Evolutionary conservation across 768 basidiomycete genomes (phyloP), one percentile per base, ranked within the genome.

Genomic region (Calocybe gangraenosa): DNA sequence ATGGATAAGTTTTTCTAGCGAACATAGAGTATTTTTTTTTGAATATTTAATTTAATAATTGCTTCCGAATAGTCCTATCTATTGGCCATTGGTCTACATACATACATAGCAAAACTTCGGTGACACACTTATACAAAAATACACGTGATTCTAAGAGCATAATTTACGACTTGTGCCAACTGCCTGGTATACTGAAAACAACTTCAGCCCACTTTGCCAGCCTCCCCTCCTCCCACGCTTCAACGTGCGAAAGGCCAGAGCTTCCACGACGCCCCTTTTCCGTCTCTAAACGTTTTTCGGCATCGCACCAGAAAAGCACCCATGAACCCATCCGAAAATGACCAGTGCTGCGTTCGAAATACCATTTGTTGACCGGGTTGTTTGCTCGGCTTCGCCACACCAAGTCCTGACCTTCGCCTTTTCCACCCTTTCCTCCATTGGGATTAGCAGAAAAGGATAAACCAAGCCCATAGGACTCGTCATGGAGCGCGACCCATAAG

Each of bases 311-410:
- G 65, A 99, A 99, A 56, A 99, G 64, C 36, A 92, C 82, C 91
- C 95, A 99, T 19, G 81, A 70, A 9, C 84, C 87, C 72, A 86
- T 78, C 51, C 89, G 77, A 31, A 92, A 50, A 67, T 97, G 94
- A 15, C 96, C 96, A 15, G 85, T 87, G 60, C 87, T 89, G 25
- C 96, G 82, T 59, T 99, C 96, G 53, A 92, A 97, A 67, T 99
- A 99, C 96, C 96, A 99, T 67, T 93, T 95, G 69, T 99, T 99
- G 46, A 98, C 82, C 0, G 93, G 94, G 64, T 99, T 99, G 67
- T 96, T 77, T 6, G 87, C 75, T 44, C 96, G 77, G 61, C 84
- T 88, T 37, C 96, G 81, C 96, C 96, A 99, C 31, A 99, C 92
- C 47, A 99, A 76, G 60, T 98, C 96, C 35, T 82, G 74, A n/a